Conservation (phyloP, 164 flowering plant species). For the Santalum album region DNA sequence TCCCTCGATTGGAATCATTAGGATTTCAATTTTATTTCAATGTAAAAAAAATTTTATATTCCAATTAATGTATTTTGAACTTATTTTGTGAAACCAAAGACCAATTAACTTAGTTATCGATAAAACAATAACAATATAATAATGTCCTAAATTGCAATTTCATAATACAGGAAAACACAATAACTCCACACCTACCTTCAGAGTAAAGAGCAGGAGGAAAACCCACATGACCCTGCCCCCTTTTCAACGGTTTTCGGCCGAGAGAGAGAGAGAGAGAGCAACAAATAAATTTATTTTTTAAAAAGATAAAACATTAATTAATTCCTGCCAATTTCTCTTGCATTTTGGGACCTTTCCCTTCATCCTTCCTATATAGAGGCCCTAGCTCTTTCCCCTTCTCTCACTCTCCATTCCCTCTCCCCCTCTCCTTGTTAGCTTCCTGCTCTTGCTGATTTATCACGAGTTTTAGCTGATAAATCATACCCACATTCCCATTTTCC, state of each 20-base stretch:
- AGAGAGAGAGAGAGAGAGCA: neutral
- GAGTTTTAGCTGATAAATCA: constrained; percentile 46
- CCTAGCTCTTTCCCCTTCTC: constrained; percentile 8
- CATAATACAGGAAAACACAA: constrained; percentile 8
- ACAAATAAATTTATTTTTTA: constrained; percentile 2
- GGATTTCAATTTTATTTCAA: too few relatives aligned
- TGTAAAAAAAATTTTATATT: too few relatives aligned
- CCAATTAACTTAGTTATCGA: too few relatives aligned
- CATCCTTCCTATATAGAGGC: constrained; percentile 29
- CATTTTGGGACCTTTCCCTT: constrained; percentile 18
- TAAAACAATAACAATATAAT: too few relatives aligned
- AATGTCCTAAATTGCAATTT: too few relatives aligned
- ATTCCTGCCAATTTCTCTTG: constrained; percentile 21
- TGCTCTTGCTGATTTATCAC: constrained; percentile 28
- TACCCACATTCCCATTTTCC: constrained; percentile 28
- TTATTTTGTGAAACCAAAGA: too few relatives aligned
- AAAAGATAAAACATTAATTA: constrained; percentile 16
- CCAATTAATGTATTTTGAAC: too few relatives aligned
- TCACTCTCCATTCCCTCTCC: constrained; percentile 4
- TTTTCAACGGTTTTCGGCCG: constrained; percentile 25
- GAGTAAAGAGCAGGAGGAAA: constrained; percentile 21
- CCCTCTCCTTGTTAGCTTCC: neutral
- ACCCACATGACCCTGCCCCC: constrained; percentile 45
- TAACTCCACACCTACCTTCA: constrained; percentile 31
- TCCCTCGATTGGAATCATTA: too few relatives aligned